Conservation (phyloP, 768 basidiomycete species). For the Auriscalpium orientale region DNA sequence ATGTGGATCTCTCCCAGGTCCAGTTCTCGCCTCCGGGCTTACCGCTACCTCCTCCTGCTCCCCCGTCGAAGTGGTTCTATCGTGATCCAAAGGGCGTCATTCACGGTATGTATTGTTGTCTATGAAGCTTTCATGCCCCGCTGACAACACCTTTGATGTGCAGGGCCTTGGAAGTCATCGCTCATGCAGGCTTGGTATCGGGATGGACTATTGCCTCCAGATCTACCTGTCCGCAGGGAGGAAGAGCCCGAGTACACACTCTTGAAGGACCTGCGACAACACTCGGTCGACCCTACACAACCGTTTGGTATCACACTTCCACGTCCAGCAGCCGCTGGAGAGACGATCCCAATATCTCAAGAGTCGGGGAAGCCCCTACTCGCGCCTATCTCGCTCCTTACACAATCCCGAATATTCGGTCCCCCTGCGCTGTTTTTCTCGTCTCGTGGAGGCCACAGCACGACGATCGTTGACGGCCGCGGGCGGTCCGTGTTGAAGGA, state of each 20-base stretch:
- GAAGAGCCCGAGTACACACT: conserved; percentile 61
- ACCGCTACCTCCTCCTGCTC: conserved; percentile 58
- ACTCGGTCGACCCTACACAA: conserved; percentile 74
- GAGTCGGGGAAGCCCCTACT: conserved; percentile 52
- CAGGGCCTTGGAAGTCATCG: conserved; percentile 83
- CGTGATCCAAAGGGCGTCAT: conserved; percentile 74
- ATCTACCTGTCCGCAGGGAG: conserved; percentile 74
- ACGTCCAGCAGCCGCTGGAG: conserved; percentile 14
- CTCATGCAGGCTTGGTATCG: conserved; percentile 89
- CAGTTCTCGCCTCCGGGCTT: conserved; percentile 78
- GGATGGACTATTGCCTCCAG: conserved; percentile 73
- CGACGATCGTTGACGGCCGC: conserved; percentile 79
- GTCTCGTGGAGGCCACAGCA: conserved; percentile 85
- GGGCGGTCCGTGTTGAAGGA: conserved; percentile 80
- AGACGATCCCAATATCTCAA: conserved; percentile 20
- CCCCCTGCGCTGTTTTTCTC: conserved; percentile 84
- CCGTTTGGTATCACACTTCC: conserved; percentile 53
- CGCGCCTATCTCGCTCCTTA: conserved; percentile 64
- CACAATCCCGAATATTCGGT: conserved; percentile 77
- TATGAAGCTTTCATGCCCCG: too few species aligned
- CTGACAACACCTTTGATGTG: not conserved
- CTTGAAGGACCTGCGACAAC: conserved; percentile 67
- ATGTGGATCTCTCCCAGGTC: conserved; percentile 44
- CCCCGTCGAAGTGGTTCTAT: conserved; percentile 77
- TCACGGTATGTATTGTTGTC: conserved; percentile 46